These are phyloP conservation scores for Leccinum broughii DNA, from an alignment of 768 basidiomycete genomes.

Conservation along the genomic window DNA sequence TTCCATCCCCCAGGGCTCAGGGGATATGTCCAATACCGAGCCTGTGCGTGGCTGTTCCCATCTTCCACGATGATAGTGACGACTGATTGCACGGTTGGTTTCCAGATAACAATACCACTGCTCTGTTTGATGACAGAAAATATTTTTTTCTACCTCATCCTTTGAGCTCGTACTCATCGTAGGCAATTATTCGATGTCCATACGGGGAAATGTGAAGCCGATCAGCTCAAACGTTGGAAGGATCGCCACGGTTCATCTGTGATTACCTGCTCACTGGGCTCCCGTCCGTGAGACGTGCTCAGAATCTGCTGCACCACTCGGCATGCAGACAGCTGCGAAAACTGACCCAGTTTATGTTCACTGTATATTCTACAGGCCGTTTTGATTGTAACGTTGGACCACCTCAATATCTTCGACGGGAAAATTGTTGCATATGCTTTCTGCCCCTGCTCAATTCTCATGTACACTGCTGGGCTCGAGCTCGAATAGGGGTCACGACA, in stretches of 20 bases:
- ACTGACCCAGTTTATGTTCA: neutral
- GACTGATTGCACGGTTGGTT: neutral
- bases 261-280: neutral
- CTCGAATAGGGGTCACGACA: neutral
- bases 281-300: neutral
- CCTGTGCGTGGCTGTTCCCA: neutral
- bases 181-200: neutral
- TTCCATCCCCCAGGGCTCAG: neutral
- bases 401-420: neutral
- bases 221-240: neutral
- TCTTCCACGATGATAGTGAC: neutral
- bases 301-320: neutral
- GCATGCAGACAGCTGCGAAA: neutral
- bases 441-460: neutral
- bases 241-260: neutral
- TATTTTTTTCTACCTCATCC: neutral
- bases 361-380: neutral
- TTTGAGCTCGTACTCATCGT: neutral
- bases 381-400: neutral
- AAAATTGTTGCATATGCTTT: neutral
- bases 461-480: neutral
- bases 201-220: neutral
- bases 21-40: neutral
- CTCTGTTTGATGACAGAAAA: neutral
- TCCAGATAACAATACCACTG: neutral